Conservation (phyloP, 257 asterid genomes). For the Mitragyna speciosa region DNA sequence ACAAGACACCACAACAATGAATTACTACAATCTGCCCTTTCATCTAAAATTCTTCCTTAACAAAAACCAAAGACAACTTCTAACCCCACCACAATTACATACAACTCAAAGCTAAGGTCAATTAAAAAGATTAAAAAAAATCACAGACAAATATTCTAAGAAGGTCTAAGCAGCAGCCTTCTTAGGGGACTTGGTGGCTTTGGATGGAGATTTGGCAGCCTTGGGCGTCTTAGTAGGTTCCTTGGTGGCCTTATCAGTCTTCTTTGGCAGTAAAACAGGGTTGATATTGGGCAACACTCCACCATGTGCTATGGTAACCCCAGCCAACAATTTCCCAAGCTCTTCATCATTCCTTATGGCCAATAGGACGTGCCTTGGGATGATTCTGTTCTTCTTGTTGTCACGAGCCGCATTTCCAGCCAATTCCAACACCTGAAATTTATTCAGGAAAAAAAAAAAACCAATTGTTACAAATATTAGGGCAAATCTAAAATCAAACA, state of each 20-base stretch:
- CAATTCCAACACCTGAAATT: slow-evolving; percentile 59
- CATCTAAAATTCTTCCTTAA: not conserved
- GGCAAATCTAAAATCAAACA: not conserved
- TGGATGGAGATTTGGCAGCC: slow-evolving; percentile 38
- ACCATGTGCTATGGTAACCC: slow-evolving; percentile 75
- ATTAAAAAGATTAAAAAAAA: not conserved
- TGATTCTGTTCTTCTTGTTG: slow-evolving; percentile 73
- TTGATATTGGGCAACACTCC: slow-evolving; percentile 76
- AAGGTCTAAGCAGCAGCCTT: slow-evolving; percentile 37
- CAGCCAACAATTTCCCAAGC: slow-evolving; percentile 62
- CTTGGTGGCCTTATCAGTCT: slow-evolving; percentile 40
- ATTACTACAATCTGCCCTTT: slow-evolving; percentile 14
- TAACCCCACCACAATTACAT: slow-evolving; percentile 19
- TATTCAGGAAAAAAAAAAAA: not conserved
- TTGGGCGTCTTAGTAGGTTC: slow-evolving; percentile 44
- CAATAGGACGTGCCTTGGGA: slow-evolving; percentile 65
- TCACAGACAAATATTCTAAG: not conserved
- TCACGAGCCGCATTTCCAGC: slow-evolving; percentile 85
- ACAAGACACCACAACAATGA: not conserved
- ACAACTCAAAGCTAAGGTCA: not conserved
- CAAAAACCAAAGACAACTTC: not conserved
- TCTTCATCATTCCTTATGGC: slow-evolving; percentile 82
- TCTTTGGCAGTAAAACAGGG: slow-evolving; percentile 67
- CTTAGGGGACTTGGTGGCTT: slow-evolving; percentile 58
- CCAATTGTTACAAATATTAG: too few species aligned